Evolutionary conservation across 257 asterid species (phyloP), one percentile per base, ranked within the genome.

Genomic region (Lycium ferocissimum): DNA sequence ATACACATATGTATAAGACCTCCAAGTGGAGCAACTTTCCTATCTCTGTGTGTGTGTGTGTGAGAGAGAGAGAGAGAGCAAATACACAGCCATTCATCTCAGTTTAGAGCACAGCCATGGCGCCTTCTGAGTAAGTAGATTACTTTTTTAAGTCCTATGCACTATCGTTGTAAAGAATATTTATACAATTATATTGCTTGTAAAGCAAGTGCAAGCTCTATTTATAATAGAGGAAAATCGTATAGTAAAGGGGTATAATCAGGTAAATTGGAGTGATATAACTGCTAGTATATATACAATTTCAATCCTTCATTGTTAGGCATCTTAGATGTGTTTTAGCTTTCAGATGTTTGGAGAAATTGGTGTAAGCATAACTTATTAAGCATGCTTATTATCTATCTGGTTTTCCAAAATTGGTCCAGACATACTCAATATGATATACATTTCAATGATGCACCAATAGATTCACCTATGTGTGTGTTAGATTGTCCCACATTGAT

Each of bases 21-120:
- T 45, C 69, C 22, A 62, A 20, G 69, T 12, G 0, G 7, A 10
- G 69, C 37, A 20, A 40, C 79, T 40, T 40, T 70, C 9, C 33
- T 40, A 38, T 40, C 45, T 40, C n/a, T n/a, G n/a, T n/a, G n/a
- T n/a, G n/a, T n/a, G n/a, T n/a, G n/a, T n/a, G n/a, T n/a, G n/a
- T n/a, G n/a, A n/a, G 33, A 26, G 33, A 26, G 45, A 6, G 45
- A 40, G 45, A 40, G 38, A 72, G 14, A 72, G 33, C 58, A n/a
- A 72, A 45, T 20, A 72, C 35, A 43, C 45, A n/a, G 20, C 80
- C n/a, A 45, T 37, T 72, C 58, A 73, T 72, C 20, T 72, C n/a
- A 45, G 38, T 72, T 45, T 45, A n/a, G 58, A 72, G 58, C 18
- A 45, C 38, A 45, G 80, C 80, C 80, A 72, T 72, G 80, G n/a